Evolutionary conservation across 805 yeast genomes (phyloP).

Genomic region (Zygoascus flipseniorum): DNA sequence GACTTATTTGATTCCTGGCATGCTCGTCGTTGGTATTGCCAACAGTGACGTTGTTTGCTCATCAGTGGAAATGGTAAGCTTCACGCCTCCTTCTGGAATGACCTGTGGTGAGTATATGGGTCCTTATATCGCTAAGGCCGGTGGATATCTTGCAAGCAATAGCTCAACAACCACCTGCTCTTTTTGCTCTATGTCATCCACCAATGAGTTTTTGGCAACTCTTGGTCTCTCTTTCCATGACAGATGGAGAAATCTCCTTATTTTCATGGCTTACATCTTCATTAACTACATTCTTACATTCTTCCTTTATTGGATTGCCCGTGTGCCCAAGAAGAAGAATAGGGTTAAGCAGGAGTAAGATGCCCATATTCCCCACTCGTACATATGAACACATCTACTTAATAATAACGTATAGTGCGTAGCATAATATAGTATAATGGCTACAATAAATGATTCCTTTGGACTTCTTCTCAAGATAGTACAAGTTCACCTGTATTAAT

Average conservation of each 20-base stretch:
- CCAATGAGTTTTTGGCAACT: slow-evolving; percentile 49
- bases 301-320: slow-evolving; percentile 51
- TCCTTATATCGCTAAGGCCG: slow-evolving; percentile 32
- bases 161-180: slow-evolving; percentile 42
- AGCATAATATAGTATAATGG: too few relatives aligned
- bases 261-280: slow-evolving; percentile 41
- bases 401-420: too few relatives aligned
- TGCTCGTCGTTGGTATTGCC: slow-evolving; percentile 12
- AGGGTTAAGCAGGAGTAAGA: slow-evolving; percentile 12
- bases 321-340: slow-evolving; percentile 55
- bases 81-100: slow-evolving; percentile 48
- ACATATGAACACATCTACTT: not conserved
- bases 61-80: slow-evolving; percentile 36
- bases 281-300: slow-evolving; percentile 39
- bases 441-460: not conserved
- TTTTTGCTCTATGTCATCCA: slow-evolving; percentile 49
- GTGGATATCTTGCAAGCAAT: slow-evolving; percentile 55
- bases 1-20: slow-evolving; percentile 52
- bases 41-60: slow-evolving; percentile 37
- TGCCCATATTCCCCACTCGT: not conserved
- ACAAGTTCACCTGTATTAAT: too few relatives aligned
- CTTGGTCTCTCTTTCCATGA: slow-evolving; percentile 26
- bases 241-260: slow-evolving; percentile 54
- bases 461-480: too few relatives aligned
- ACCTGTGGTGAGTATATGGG: slow-evolving; percentile 55